Percentiles rank a stretch among this genome's conserved stretches.
Conservation (phyloP, 225 moss, liverwort and hornwort species). For the Thuidium tamariscinum region DNA sequence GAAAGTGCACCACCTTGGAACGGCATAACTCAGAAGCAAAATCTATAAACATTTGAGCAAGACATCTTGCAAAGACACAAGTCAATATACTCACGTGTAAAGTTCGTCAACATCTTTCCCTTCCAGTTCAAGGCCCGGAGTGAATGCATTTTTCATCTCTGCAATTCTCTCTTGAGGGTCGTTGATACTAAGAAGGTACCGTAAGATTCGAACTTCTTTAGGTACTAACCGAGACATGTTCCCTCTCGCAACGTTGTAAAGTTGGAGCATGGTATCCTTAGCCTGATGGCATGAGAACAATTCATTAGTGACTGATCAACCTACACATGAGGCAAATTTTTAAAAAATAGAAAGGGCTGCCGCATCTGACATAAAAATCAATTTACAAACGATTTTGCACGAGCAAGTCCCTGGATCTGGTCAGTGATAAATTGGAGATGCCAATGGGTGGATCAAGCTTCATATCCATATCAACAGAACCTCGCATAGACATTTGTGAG, state of each 20-base stretch:
- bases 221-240: constrained; percentile 93
- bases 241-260: constrained; percentile 77
- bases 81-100: constrained; percentile 49
- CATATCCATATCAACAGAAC: not conserved
- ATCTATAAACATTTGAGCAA: not conserved
- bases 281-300: constrained; percentile 30
- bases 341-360: not conserved
- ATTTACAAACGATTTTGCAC: not conserved
- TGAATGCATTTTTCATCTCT: constrained; percentile 71
- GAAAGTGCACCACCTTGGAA: not conserved
- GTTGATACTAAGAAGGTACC: constrained; percentile 63
- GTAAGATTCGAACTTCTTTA: constrained; percentile 82
- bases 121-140: constrained; percentile 89
- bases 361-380: not conserved
- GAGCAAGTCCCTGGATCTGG: not conserved
- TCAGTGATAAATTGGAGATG: not conserved
- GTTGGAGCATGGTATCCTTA: constrained; percentile 82
- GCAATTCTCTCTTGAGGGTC: constrained; percentile 61
- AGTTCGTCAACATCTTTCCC: constrained; percentile 66
- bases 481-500: not conserved
- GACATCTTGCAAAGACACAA: not conserved
- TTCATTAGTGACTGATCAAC: not conserved
- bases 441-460: not conserved
- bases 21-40: not conserved
- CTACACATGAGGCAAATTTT: not conserved